Percentiles rank a stretch among this genome's conserved stretches.
Conservation (phyloP, 2,329 filamentous ascomycete species). For the Diaporthe vexans region DNA sequence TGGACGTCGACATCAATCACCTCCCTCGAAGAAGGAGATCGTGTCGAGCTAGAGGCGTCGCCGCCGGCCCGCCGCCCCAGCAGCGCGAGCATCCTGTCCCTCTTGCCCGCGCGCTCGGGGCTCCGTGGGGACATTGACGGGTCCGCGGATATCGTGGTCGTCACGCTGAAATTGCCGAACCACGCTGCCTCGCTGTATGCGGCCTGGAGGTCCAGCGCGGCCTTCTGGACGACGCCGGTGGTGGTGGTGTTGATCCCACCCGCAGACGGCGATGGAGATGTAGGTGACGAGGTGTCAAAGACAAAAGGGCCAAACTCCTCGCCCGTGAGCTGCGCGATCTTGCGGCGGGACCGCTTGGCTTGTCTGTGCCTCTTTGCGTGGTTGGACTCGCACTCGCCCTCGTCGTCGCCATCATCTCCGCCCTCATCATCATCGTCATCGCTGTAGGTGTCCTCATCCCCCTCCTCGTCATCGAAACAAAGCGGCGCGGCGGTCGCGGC, state of each 20-base stretch:
- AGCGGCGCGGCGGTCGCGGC: neutral
- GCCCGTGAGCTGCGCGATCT: slow-evolving; percentile 7
- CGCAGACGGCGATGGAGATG: neutral
- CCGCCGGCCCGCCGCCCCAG: neutral
- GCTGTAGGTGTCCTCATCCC: neutral
- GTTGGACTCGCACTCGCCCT: neutral
- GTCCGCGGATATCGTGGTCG: too few species aligned
- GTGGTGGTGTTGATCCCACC: neutral
- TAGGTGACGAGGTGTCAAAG: neutral
- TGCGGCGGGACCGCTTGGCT: neutral
- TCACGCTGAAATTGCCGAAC: neutral
- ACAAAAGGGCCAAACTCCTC: neutral
- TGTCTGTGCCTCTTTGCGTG: neutral
- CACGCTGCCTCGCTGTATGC: slow-evolving; percentile 36
- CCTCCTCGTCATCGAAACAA: neutral
- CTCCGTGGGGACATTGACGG: neutral
- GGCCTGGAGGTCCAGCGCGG: neutral
- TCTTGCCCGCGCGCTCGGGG: neutral
- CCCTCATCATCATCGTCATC: neutral
- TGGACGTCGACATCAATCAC: too few species aligned
- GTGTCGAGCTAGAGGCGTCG: neutral
- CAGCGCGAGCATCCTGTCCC: slow-evolving; percentile 28
- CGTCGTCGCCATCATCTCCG: slow-evolving; percentile 12
- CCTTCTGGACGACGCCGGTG: neutral
- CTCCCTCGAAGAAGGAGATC: neutral